These are phyloP conservation scores for Mycosphaerella sp. DNA, from an alignment of 2,329 filamentous ascomycete genomes.

Conservation along the genomic window DNA sequence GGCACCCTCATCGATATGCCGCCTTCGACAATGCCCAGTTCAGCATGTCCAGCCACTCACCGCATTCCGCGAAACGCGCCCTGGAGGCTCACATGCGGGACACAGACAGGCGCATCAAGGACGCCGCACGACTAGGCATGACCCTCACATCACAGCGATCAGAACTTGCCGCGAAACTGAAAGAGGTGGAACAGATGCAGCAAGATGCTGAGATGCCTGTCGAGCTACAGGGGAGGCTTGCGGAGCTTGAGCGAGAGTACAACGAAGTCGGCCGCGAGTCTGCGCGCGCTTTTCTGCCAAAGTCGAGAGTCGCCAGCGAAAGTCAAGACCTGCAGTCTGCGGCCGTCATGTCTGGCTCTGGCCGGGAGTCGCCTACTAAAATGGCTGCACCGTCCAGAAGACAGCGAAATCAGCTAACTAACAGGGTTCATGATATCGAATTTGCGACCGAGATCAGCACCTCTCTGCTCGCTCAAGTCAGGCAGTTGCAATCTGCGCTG, in stretches of 20 bases:
- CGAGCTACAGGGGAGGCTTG: slow-evolving; percentile 74
- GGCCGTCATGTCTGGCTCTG: slow-evolving; percentile 67
- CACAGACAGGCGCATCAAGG: slow-evolving; percentile 83
- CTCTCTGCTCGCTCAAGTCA: slow-evolving; percentile 86
- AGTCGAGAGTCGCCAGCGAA: slow-evolving; percentile 41
- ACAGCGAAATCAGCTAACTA: slow-evolving; percentile 81
- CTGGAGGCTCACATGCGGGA: slow-evolving; percentile 88
- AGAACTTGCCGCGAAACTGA: slow-evolving; percentile 72
- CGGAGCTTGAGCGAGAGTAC: slow-evolving; percentile 88
- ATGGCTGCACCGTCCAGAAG: slow-evolving; percentile 72
- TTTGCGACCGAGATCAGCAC: slow-evolving; percentile 98
- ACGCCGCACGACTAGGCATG: slow-evolving; percentile 82
- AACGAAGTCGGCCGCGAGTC: slow-evolving; percentile 89
- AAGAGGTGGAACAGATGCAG: slow-evolving; percentile 74
- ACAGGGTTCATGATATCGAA: slow-evolving; percentile 88
- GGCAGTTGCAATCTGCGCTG: slow-evolving; percentile 78
- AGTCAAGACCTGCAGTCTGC: slow-evolving; percentile 29
- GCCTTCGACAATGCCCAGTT: slow-evolving; percentile 73
- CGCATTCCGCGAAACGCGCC: slow-evolving; percentile 78
- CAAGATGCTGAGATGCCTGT: slow-evolving; percentile 63
- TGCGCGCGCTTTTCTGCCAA: slow-evolving; percentile 81
- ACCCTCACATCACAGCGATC: slow-evolving; percentile 81
- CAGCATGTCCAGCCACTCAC: slow-evolving; percentile 67
- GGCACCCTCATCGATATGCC: slow-evolving; percentile 63
- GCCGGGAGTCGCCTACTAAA: slow-evolving; percentile 82